These are phyloP conservation scores for Metarhizium humberi DNA, from an alignment of 2,329 filamentous ascomycete genomes.

Conservation along the genomic window DNA sequence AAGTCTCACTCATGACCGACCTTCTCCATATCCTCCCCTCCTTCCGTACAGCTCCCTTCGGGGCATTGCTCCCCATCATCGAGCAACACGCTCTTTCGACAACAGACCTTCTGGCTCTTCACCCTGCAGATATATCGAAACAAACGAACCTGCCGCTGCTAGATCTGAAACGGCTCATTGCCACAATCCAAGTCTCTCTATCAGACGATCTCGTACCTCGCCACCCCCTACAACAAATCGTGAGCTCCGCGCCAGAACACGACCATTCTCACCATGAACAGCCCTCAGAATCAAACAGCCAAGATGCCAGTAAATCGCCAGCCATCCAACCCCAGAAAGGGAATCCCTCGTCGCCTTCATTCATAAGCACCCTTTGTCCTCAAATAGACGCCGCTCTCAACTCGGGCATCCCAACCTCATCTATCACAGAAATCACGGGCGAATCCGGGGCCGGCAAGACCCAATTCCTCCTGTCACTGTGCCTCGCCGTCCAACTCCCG, in stretches of 20 bases:
- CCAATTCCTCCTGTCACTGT: constrained; percentile 77
- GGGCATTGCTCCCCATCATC: constrained; percentile 67
- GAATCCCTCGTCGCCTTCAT: not conserved
- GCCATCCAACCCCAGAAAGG: not conserved
- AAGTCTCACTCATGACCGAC: constrained; percentile 62
- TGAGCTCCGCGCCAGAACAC: not conserved
- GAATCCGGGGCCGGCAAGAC: constrained; percentile 95
- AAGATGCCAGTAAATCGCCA: not conserved
- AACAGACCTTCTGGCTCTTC: constrained; percentile 76
- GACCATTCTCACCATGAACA: not conserved
- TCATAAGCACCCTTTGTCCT: constrained; percentile 73
- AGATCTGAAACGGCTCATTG: constrained; percentile 67
- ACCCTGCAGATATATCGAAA: constrained; percentile 74
- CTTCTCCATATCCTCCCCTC: constrained; percentile 72
- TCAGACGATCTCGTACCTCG: constrained; percentile 46
- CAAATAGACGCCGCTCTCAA: constrained; percentile 59
- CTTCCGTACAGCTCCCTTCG: constrained; percentile 63
- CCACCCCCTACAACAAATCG: constrained; percentile 12
- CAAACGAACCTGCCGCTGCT: constrained; percentile 72
- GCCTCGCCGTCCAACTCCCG: constrained; percentile 76
- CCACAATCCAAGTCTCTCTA: constrained; percentile 57
- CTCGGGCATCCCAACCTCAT: constrained; percentile 73
- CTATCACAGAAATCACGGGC: constrained; percentile 81
- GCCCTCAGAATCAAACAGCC: not conserved
- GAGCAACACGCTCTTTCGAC: constrained; percentile 72